Base-by-base conservation (phyloP, 805 yeast species). In the Babjeviella inositovora region DNA sequence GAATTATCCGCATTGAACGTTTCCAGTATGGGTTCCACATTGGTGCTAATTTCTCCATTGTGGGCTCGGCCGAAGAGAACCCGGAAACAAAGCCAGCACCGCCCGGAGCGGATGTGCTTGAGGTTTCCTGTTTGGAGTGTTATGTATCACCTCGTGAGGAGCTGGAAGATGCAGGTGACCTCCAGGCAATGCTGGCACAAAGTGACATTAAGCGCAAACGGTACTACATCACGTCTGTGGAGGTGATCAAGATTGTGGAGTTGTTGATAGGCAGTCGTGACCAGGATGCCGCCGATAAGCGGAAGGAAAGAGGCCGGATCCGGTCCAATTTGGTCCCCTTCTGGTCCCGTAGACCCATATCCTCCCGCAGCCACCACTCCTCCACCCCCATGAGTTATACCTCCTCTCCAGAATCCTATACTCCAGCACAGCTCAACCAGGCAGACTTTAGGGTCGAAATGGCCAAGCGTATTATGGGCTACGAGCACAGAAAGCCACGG, bases 321-420 rank as follows among this genome's bases (percentile, higher is more conserved):
- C 50, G 80, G 43, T 64, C 72, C 21, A 70, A 71, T 34, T 48
- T 71, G 44, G 73, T 70, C 26, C 74, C 75, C 5, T 70, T 67
- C 38, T 71, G 79, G 79, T 58, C 66, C 13, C 64, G 62, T 39
- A 65, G 53, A 32, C 71, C 76, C 11, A 58, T 69, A 23, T 53
- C 63, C 20, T 59, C 72, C 4, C 8, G 21, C 14, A 11, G 21
- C 14, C 28, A n/a, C 21, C 25, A 15, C 11, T 23, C 8, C 18
- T 22, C 15, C 6, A 7, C 7, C 6, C n/a, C n/a, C n/a, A n/a
- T n/a, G n/a, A n/a, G n/a, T n/a, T n/a, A n/a, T n/a, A n/a, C n/a
- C n/a, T n/a, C n/a, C n/a, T 12, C 23, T 21, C 25, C 25, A 15
- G 18, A n/a, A 8, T n/a, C n/a, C n/a, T 16, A 16, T 16, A 8